Conservation (phyloP, 2,329 filamentous ascomycete genomes). For the Chrysosporium keratinophilum region DNA sequence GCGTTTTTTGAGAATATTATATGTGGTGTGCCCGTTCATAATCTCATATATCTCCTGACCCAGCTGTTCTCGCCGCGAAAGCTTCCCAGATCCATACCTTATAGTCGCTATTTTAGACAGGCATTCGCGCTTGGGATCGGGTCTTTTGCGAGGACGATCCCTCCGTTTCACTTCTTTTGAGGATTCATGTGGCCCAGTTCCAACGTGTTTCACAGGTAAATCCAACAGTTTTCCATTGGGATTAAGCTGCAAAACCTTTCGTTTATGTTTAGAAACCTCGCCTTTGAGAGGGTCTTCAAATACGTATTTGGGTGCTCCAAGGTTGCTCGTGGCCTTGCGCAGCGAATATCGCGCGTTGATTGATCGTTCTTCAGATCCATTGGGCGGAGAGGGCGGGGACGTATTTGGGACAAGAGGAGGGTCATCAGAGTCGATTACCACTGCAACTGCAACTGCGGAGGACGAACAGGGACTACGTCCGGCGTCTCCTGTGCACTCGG, state of each 20-base stretch:
- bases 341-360: background rate
- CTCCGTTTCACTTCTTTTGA: conserved; percentile 12
- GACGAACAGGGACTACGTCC: background rate
- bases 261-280: background rate
- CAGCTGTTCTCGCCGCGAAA: conserved; percentile 36
- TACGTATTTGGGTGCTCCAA: background rate
- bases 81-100: conserved; percentile 47
- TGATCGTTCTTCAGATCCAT: background rate
- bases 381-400: background rate
- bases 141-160: conserved; percentile 28
- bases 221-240: conserved; percentile 36
- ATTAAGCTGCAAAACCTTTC: conserved; percentile 40
- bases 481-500: background rate
- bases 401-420: background rate
- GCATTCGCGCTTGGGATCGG: conserved; percentile 27
- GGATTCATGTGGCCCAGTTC: background rate
- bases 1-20: conserved; percentile 14
- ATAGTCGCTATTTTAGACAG: conserved; percentile 42
- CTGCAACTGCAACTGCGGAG: background rate
- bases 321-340: background rate
- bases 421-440: background rate
- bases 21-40: conserved; percentile 35
- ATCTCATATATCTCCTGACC: conserved; percentile 56
- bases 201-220: conserved; percentile 24
- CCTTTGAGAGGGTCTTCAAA: background rate